These are phyloP conservation scores for Apiotrichum veenhuisii DNA, from an alignment of 1,284 basidiomycete genomes.

Conservation along the genomic window DNA sequence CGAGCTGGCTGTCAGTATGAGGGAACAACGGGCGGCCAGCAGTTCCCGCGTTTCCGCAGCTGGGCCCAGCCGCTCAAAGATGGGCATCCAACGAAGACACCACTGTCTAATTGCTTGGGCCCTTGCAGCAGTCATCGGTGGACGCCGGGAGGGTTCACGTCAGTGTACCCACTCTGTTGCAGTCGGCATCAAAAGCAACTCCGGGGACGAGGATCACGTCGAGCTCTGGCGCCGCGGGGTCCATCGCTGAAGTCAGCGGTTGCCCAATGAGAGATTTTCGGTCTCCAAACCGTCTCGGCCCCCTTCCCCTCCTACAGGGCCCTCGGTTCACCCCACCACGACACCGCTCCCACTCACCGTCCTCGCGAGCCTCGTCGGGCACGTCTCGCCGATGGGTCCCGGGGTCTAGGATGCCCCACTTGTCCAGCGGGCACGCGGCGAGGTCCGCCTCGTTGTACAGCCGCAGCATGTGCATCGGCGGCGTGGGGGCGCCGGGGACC, in stretches of 20 bases:
- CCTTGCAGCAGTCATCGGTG: background rate
- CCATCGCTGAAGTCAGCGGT: conserved; percentile 23
- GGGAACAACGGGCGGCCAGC: too few relatives aligned
- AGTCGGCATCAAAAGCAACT: conserved; percentile 44
- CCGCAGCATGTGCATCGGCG: conserved; percentile 45
- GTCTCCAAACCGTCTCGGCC: too few relatives aligned
- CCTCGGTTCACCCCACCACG: background rate
- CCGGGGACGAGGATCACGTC: conserved; percentile 48
- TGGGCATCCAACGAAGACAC: too few relatives aligned
- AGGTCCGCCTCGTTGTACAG: conserved; percentile 42
- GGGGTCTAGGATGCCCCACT: conserved; percentile 49
- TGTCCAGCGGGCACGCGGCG: conserved; percentile 37
- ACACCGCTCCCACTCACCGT: conserved; percentile 34
- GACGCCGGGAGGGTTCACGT: background rate
- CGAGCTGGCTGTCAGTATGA: conserved; percentile 31
- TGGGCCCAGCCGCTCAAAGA: too few relatives aligned
- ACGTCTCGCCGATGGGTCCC: conserved; percentile 29
- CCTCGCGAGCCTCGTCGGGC: conserved; percentile 24
- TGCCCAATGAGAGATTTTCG: background rate
- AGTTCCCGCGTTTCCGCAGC: too few relatives aligned
- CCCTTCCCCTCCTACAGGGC: background rate
- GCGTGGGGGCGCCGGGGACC: conserved; percentile 10
- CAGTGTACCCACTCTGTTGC: conserved; percentile 37
- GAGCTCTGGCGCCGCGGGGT: conserved; percentile 21
- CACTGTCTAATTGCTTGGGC: too few relatives aligned